Percentiles rank a stretch among this genome's conserved stretches.
Conservation (phyloP, 176 grass and related monocot genomes). For the Carex littledalei region DNA sequence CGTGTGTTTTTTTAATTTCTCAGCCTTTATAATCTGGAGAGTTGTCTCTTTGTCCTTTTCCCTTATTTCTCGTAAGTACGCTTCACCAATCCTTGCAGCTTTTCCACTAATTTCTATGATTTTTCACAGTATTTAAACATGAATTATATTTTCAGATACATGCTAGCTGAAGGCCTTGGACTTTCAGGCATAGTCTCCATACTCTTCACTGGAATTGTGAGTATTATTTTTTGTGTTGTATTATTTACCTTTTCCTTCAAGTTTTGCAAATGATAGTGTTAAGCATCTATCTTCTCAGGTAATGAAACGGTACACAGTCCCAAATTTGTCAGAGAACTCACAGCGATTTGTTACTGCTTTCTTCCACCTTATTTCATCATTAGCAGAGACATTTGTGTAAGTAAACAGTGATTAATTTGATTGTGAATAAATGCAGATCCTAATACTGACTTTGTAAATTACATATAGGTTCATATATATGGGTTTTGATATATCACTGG, state of each 20-base stretch:
- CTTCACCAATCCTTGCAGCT: conserved; percentile 19
- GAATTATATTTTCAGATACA: conserved; percentile 52
- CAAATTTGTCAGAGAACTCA: conserved; percentile 79
- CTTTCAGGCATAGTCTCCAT: conserved; percentile 93
- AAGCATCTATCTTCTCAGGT: conserved; percentile 42
- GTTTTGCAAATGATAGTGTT: background rate
- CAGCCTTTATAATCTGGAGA: conserved; percentile 92
- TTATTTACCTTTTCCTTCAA: conserved; percentile 7
- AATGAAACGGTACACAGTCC: conserved; percentile 89
- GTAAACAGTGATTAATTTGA: conserved; percentile 7
- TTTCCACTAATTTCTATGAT: conserved; percentile 9
- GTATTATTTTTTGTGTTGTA: conserved; percentile 26
- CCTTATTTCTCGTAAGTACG: conserved; percentile 93
- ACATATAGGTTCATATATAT: conserved; percentile 91
- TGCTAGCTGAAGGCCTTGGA: conserved; percentile 92
- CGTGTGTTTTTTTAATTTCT: conserved; percentile 1
- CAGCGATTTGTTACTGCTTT: conserved; percentile 64
- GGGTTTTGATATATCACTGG: conserved; percentile 93
- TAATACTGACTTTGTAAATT: conserved; percentile 21
- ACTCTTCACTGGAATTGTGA: conserved; percentile 89
- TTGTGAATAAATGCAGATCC: conserved; percentile 4
- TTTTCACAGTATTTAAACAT: conserved; percentile 15
- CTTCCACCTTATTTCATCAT: conserved; percentile 89
- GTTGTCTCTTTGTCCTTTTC: conserved; percentile 95
- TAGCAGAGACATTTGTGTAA: conserved; percentile 95